A percentile compares a stretch with the other conserved stretches of the same genome.
Evolutionary conservation across 345 rosid species (phyloP).

Genomic region (Ceriops decandra): DNA sequence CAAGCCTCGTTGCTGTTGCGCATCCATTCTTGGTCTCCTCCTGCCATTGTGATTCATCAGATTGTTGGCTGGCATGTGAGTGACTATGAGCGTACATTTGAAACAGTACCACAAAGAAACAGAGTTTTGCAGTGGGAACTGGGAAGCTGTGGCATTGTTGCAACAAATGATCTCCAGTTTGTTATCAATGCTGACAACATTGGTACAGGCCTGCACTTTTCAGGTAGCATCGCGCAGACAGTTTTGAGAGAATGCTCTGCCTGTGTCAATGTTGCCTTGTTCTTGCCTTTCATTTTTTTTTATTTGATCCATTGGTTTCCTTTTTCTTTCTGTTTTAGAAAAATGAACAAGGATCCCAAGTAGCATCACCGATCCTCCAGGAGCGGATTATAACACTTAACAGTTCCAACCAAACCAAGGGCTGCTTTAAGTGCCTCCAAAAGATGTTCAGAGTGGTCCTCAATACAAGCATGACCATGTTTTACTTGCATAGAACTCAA

Average conservation of each 20-base stretch:
- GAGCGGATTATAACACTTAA: constrained; percentile 35
- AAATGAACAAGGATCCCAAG: background rate
- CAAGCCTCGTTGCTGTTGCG: too few relatives aligned
- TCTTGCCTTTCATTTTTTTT: background rate
- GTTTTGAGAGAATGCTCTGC: background rate
- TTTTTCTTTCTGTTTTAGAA: background rate
- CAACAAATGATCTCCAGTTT: too few relatives aligned
- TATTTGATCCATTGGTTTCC: background rate
- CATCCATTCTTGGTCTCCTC: too few relatives aligned
- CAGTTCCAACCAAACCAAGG: constrained; percentile 45
- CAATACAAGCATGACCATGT: constrained; percentile 31
- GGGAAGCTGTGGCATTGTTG: too few relatives aligned
- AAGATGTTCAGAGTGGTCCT: constrained; percentile 49
- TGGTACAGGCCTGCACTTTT: background rate
- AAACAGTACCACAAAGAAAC: too few relatives aligned
- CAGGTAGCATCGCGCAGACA: background rate
- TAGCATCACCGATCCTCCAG: background rate
- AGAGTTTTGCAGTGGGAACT: too few relatives aligned
- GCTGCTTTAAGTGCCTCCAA: constrained; percentile 43
- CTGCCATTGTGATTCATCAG: too few relatives aligned
- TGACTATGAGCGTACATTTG: too few relatives aligned
- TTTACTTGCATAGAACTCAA: constrained; percentile 40
- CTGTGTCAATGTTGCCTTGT: background rate
- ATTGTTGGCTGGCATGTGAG: too few relatives aligned
- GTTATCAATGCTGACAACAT: too few relatives aligned